These are phyloP conservation scores for Nepenthes alata DNA, from an alignment of 179 eudicot species.

Conservation along the genomic window DNA sequence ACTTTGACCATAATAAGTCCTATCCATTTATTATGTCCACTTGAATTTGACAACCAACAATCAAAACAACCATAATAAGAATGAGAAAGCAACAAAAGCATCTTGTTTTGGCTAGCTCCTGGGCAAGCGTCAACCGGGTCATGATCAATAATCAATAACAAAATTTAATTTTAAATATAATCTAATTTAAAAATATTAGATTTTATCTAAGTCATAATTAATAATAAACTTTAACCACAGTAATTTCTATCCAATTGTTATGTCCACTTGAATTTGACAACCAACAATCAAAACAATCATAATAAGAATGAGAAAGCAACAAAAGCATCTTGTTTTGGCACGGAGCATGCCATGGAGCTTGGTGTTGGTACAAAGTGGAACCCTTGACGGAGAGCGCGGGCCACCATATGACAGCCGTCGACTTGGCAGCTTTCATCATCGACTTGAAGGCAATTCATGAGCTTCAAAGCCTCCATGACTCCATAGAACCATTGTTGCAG, in stretches of 20 bases:
- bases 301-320: constrained; percentile 2
- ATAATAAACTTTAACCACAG: too few relatives aligned
- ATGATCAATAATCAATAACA: too few relatives aligned
- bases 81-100: constrained; percentile 15
- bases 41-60: not conserved
- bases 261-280: not conserved
- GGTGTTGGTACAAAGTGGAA: constrained; percentile 37
- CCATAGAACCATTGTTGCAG: constrained; percentile 18
- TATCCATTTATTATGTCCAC: not conserved
- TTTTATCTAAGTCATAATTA: too few relatives aligned
- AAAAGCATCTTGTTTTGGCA: constrained; percentile 37
- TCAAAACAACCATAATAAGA: too few relatives aligned
- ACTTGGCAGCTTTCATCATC: constrained; percentile 23
- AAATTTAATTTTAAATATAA: too few relatives aligned
- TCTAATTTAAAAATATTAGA: too few relatives aligned
- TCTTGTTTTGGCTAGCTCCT: constrained; percentile 16
- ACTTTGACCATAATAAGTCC: too few relatives aligned
- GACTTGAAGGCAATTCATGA: constrained; percentile 17
- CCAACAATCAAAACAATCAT: too few relatives aligned
- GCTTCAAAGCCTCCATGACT: constrained; percentile 10
- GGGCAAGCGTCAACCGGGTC: too few relatives aligned
- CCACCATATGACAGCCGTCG: constrained; percentile 26
- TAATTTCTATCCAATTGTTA: too few relatives aligned
- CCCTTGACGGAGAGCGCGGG: constrained; percentile 23
- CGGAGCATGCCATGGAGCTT: constrained; percentile 37